phyloP scores from a whole-genome alignment of 176 grass and related monocot species.

The Aegilops tauschii region DNA sequence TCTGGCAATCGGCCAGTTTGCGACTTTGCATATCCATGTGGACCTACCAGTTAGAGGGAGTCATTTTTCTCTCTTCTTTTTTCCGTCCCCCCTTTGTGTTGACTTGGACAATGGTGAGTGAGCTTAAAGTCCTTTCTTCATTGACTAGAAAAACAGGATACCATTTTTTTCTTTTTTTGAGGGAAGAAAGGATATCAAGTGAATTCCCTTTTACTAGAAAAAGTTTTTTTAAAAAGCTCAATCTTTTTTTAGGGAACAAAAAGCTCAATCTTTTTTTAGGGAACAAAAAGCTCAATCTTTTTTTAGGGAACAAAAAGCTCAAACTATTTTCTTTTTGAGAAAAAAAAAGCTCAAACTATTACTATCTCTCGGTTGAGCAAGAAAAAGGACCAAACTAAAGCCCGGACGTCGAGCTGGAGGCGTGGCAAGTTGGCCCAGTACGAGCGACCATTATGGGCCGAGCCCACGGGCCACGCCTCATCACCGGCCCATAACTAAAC shows the following conservation, averaged over 20 bases:
- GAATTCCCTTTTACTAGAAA: background rate
- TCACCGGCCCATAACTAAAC: background rate
- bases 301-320: no score
- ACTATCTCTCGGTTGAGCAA: no score
- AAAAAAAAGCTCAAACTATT: no score
- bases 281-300: no score
- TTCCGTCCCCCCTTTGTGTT: background rate
- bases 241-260: no score
- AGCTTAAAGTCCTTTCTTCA: background rate
- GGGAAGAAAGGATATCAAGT: background rate
- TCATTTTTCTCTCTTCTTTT: background rate
- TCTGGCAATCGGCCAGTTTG: background rate
- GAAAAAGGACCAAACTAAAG: no score
- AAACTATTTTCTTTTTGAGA: no score
- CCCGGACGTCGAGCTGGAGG: no score
- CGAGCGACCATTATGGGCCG: background rate
- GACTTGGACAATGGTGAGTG: background rate
- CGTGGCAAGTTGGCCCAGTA: background rate
- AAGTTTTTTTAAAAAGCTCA: no score
- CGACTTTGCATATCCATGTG: slow-evolving; percentile 22
- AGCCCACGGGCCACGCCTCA: background rate
- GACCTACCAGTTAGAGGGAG: background rate
- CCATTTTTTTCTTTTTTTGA: no score
- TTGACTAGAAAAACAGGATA: background rate
- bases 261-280: no score